Base-by-base conservation (phyloP, 257 asterid species). In the Rubia yunnanensis region DNA sequence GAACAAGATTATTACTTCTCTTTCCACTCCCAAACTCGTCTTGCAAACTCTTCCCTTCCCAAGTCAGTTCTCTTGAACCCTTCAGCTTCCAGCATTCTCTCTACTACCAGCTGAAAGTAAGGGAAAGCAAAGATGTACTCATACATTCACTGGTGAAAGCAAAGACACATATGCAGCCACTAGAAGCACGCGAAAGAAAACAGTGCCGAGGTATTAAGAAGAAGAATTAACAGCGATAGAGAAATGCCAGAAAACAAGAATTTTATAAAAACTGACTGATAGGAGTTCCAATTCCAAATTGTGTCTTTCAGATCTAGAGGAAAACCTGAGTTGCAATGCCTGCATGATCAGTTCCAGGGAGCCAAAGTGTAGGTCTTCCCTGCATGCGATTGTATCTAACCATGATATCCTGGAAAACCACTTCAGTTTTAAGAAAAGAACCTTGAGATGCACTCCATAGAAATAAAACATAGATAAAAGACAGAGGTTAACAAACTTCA, bases 271-370 rank as follows among this genome's bases (percentile, higher is more conserved):
- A 67, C 46, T 27, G 24, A 60, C 9, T 28, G 5, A 46, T 68
- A 22, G 4, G 50, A 49, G 24, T 32, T 60, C 23, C 4, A 35
- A 68, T 46, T 34, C 14, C 53, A 36, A 26, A 24, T 18, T 7
- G 36, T 60, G 55, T 67, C 23, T 72, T 76, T 62, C 46, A 75
- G 78, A 61, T 59, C 61, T 59, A 69, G 80, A 69, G 76, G 48
- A 44, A 74, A 38, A 89, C 99, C 99, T 92, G 99, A 67, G 97
- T 92, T 53, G 99, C 99, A 71, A 92, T 92, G 39, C 99, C 99
- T 66, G 99, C 99, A 79, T 92, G 99, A 79, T 92, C 99, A 36
- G 99, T 89, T 72, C 99, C 99, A 71, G 99, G 99, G 78, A 92
- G 87, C 99, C 99, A 92, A 52, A 92, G 96, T 36, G 99, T 84